These are phyloP conservation scores for Colletotrichum sp. DNA, from an alignment of 2,329 filamentous ascomycete genomes.

Conservation along the genomic window DNA sequence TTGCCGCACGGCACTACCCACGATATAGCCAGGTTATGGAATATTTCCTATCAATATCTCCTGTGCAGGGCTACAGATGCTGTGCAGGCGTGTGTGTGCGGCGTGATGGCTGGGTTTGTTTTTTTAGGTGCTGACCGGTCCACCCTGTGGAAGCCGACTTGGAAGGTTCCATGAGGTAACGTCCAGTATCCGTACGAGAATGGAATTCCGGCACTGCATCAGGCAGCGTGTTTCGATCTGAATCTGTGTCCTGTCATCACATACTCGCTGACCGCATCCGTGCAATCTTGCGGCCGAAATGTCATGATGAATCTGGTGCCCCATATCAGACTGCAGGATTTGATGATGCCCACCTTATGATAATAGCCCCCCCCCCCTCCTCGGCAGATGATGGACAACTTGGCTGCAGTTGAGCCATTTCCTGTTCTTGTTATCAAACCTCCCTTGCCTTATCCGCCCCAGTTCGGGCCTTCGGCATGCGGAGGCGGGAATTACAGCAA, in stretches of 20 bases:
- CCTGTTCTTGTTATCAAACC: not conserved
- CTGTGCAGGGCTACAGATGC: not conserved
- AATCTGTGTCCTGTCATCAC: not conserved
- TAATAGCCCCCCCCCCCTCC: not conserved
- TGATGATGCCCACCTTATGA: not conserved
- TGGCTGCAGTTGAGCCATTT: not conserved
- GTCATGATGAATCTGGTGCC: not conserved
- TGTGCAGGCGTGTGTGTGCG: not conserved
- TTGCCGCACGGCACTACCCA: not conserved
- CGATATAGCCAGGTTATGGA: not conserved
- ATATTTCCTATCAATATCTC: not conserved
- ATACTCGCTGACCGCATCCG: not conserved
- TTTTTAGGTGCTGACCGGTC: conserved; percentile 13
- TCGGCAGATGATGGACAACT: not conserved
- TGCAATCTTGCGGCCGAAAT: not conserved
- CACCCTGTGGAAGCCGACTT: conserved; percentile 5
- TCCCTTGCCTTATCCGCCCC: not conserved
- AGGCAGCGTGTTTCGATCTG: not conserved
- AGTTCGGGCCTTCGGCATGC: not conserved
- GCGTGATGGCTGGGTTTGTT: not conserved
- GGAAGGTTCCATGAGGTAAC: not conserved
- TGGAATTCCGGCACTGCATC: not conserved
- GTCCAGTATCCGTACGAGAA: not conserved
- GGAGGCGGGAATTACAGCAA: not conserved
- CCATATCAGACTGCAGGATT: not conserved